Evolutionary conservation across 345 rosid species (phyloP), one percentile per base, ranked within the genome.

Genomic region (Geranium brycei): DNA sequence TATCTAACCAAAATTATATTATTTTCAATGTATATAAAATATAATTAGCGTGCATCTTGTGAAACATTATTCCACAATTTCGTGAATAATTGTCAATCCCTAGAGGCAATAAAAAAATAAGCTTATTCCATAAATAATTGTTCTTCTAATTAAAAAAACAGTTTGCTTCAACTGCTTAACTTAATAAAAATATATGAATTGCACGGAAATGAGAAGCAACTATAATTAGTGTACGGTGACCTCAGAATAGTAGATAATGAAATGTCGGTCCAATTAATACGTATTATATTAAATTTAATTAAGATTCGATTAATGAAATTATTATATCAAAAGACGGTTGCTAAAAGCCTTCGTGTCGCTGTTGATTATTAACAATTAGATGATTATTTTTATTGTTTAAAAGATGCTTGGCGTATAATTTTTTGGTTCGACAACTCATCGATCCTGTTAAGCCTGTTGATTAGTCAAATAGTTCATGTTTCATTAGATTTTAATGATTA

Each of bases 231-330:
- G 31, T 10, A 19, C 16, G 31, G 53, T 47, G 31, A 59, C 28
- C 14, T 19, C 31, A 7, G 11, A 59, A 19, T 59, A 17, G 14
- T 19, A 31, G 65, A 64, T 51, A 64, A 78, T 63, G 55, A 55
- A 71, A 51, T 64, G 77, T 59, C 66, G 69, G 73, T 58, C 64
- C 53, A 62, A 60, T 60, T 31, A n/a, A n/a, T n/a, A n/a, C 38
- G 62, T 69, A 19, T 67, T 41, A 56, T 41, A 56, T 51, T 53
- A 57, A 59, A 69, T 56, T 58, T 31, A 47, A 40, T n/a, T 51
- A 47, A 40, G 16, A 60, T 57, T 69, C 75, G 58, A 7, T 32
- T 15, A 28, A 41, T 51, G 56, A 10, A 12, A 68, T 23, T 61
- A 51, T 28, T 67, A 38, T 19, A 40, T 17, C 13, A 19, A 63